Conservation (phyloP, 345 rosid genomes). For the Stellera chamaejasme region DNA sequence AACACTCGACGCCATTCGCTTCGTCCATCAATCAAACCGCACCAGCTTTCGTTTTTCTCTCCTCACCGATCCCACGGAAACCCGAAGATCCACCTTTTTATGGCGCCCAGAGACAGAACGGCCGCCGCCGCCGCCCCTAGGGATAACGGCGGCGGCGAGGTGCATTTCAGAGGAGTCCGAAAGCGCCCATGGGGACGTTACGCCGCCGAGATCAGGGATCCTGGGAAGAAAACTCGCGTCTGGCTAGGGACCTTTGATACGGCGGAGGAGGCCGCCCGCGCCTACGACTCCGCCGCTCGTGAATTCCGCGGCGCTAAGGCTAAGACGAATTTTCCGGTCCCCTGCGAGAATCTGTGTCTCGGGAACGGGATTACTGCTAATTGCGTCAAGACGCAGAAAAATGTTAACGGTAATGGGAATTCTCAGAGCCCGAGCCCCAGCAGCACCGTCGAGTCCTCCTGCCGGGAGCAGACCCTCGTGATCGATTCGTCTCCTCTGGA, state of each 20-base stretch:
- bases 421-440: constrained; percentile 52
- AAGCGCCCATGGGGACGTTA: constrained; percentile 90
- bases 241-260: constrained; percentile 94
- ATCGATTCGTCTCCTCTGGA: constrained; percentile 28
- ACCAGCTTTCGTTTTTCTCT: background rate
- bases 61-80: background rate
- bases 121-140: constrained; percentile 25
- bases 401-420: background rate
- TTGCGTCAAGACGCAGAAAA: background rate
- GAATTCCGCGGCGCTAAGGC: constrained; percentile 83
- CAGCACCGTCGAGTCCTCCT: constrained; percentile 57
- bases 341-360: constrained; percentile 10
- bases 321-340: constrained; percentile 53
- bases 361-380: background rate
- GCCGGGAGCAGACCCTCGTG: constrained; percentile 30
- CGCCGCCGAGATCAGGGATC: constrained; percentile 88
- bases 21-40: background rate
- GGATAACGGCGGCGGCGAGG: constrained; percentile 19
- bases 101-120: constrained; percentile 45
- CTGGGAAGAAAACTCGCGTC: constrained; percentile 56
- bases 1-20: constrained; percentile 5
- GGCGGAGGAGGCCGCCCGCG: constrained; percentile 67
- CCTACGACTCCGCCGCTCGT: constrained; percentile 59
- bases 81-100: background rate
- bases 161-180: constrained; percentile 74